A percentile compares a stretch with the other conserved stretches of the same genome.
Conservation (phyloP, 495 filamentous ascomycete genomes). For the Letharia columbiana region DNA sequence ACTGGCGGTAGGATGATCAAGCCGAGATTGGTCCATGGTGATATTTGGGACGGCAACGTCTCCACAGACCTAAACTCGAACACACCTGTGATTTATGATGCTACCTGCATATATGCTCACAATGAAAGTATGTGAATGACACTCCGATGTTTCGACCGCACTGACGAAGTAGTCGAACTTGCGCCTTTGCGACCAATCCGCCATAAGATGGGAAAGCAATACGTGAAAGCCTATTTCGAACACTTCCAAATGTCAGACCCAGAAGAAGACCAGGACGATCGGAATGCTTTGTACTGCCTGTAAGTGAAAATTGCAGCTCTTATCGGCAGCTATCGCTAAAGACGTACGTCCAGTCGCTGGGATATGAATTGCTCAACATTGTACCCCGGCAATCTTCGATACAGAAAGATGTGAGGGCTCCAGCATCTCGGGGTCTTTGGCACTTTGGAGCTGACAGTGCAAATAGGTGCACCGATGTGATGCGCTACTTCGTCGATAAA, state of each 20-base stretch:
- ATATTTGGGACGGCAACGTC: conserved; percentile 42
- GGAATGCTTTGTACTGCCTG: conserved; percentile 29
- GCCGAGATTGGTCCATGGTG: conserved; percentile 40
- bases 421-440: background rate
- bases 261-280: conserved; percentile 28
- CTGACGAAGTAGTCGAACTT: conserved; percentile 23
- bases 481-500: conserved; percentile 18
- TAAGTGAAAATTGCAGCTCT: conserved; percentile 11
- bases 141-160: background rate
- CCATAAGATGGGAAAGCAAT: conserved; percentile 26
- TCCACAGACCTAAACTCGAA: conserved; percentile 29
- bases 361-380: conserved; percentile 18
- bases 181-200: conserved; percentile 17
- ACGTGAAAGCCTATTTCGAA: conserved; percentile 26
- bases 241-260: conserved; percentile 27
- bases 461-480: conserved; percentile 16
- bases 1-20: conserved; percentile 32
- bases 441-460: background rate
- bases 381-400: conserved; percentile 22
- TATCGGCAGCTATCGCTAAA: background rate
- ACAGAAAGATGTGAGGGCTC: conserved; percentile 19
- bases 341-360: conserved; percentile 8
- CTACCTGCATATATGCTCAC: conserved; percentile 41
- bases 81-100: conserved; percentile 38
- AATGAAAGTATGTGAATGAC: conserved; percentile 33